Evolutionary conservation across 2,329 filamentous ascomycete species (phyloP).

Genomic region (Salinomyces thailandicus): DNA sequence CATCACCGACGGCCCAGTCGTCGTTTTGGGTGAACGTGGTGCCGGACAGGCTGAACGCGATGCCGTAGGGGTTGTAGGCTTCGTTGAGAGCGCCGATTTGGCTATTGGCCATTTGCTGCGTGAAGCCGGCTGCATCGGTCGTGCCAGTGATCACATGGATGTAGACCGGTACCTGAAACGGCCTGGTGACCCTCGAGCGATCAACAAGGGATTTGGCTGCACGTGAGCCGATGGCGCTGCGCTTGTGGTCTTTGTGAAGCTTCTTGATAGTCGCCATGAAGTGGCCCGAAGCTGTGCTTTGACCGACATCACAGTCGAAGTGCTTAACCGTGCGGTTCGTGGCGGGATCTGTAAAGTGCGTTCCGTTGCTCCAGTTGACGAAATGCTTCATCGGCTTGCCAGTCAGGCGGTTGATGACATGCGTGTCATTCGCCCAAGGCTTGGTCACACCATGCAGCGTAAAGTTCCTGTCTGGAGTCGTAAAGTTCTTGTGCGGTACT

Average conservation of each 20-base stretch:
- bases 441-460: neutral
- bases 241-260: slow-evolving; percentile 22
- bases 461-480: neutral
- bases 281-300: slow-evolving; percentile 26
- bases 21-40: slow-evolving; percentile 44
- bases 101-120: slow-evolving; percentile 30
- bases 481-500: neutral
- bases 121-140: slow-evolving; percentile 29
- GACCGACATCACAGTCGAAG: slow-evolving; percentile 35
- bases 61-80: slow-evolving; percentile 40
- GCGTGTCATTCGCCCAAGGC: slow-evolving; percentile 11
- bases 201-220: slow-evolving; percentile 13
- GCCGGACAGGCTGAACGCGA: slow-evolving; percentile 41
- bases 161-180: slow-evolving; percentile 32
- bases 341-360: slow-evolving; percentile 18
- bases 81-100: slow-evolving; percentile 33
- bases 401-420: slow-evolving; percentile 19
- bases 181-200: slow-evolving; percentile 8
- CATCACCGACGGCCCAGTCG: slow-evolving; percentile 41
- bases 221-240: slow-evolving; percentile 9
- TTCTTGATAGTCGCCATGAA: slow-evolving; percentile 30
- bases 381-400: slow-evolving; percentile 26
- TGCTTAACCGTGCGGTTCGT: slow-evolving; percentile 22
- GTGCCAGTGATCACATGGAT: slow-evolving; percentile 35
- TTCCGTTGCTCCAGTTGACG: slow-evolving; percentile 14